phyloP scores from a whole-genome alignment of 768 basidiomycete species.

The Gautieria morchelliformis region DNA sequence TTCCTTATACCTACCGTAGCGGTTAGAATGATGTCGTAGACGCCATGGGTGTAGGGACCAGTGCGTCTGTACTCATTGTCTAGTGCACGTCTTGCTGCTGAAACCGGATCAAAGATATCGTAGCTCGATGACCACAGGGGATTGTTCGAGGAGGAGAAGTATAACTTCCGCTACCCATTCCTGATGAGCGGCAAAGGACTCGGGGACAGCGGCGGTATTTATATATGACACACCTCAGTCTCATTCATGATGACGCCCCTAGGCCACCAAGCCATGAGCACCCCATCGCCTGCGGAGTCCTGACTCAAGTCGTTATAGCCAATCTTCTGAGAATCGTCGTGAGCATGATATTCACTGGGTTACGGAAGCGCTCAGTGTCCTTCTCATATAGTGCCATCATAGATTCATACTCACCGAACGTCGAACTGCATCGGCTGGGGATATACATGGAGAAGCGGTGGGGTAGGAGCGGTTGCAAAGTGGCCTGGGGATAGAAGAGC shows the following conservation, averaged over 20 bases:
- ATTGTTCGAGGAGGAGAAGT: not conserved
- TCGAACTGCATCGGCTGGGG: no score
- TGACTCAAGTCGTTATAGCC: not conserved
- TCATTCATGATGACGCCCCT: not conserved
- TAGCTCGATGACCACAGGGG: not conserved
- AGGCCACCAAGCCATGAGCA: not conserved
- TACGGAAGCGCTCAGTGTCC: no score
- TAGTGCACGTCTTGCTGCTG: constrained; percentile 18
- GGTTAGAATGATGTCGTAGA: constrained; percentile 50
- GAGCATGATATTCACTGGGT: no score
- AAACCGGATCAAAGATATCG: constrained; percentile 16
- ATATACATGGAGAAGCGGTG: no score
- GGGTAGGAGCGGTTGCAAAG: no score
- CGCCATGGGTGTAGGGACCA: constrained; percentile 33
- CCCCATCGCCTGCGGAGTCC: not conserved
- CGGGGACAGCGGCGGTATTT: no score
- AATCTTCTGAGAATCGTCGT: not conserved
- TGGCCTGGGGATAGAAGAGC: no score
- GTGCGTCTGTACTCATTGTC: not conserved
- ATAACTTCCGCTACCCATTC: no score
- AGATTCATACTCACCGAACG: no score
- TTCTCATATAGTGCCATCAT: no score
- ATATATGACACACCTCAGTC: no score
- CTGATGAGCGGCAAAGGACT: no score
- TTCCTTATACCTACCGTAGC: constrained; percentile 34